Base-by-base conservation (phyloP, 495 filamentous ascomycete genomes). In the Glarea lozoyensis region DNA sequence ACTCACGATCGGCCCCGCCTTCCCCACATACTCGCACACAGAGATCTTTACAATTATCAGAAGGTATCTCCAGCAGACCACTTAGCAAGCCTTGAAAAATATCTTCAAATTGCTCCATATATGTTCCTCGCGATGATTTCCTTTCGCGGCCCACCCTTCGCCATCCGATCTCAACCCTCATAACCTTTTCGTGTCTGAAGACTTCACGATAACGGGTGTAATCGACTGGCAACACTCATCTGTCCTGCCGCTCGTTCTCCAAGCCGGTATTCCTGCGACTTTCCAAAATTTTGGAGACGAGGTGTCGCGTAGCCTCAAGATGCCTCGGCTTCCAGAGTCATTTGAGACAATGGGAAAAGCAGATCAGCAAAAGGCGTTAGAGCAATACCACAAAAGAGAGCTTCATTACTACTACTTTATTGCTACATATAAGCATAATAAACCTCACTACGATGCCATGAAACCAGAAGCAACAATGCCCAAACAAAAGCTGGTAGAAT, bases 201-300 rank as follows among this genome's bases (percentile, higher is more conserved):
- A 35, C 15, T 35, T 35, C 32, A 10, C 32, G 6, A 35, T 35
- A 11, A 35, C 32, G 32, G 32, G 32, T 35, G 32, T 35, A 35
- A 11, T 35, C 7, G 32, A 35, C 17, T 35, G 32, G 32, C 32
- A 35, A 16, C 32, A 35, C 32, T 35, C 9, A 9, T 35, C 15
- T 10, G 32, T 35, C 15, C 17, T 35, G 17, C 15, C 32, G 5
- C 32, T 35, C 7, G 32, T 35, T 15, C 32, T 35, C 17, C 32
- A 35, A 16, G 32, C 32, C 7, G n/a, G 32, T 15, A 16, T 35
- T 5, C 32, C 32, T 6, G 32, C 6, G 17, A 11, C 7, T 15
- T 35, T 35, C 17, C 9, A 35, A 16, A 35, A 35, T 35, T 35
- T 35, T 35, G 32, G 32, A 35, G 32, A 35, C 17, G 32, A 35